Evolutionary conservation across 2,329 filamentous ascomycete genomes (phyloP).

Genomic region (Rasamsonia emersonii): DNA sequence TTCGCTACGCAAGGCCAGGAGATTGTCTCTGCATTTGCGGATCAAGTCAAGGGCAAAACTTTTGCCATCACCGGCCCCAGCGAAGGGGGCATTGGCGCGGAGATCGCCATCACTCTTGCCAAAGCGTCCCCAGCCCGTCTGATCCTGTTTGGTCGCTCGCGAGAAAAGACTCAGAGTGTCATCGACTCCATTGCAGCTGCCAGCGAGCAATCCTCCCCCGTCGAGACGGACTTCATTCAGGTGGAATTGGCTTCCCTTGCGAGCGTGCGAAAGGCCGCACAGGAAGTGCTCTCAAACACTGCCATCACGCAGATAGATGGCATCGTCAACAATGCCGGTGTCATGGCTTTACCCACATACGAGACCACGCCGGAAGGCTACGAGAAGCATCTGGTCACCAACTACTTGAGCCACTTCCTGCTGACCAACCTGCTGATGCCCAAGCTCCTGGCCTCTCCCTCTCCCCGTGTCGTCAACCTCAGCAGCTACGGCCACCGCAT

Average conservation of each 20-base stretch:
- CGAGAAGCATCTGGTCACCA: slow-evolving; percentile 31
- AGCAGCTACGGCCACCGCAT: slow-evolving; percentile 38
- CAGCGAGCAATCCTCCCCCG: slow-evolving; percentile 13
- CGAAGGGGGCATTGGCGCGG: slow-evolving; percentile 28
- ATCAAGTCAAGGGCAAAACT: slow-evolving; percentile 18
- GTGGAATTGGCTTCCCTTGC: slow-evolving; percentile 26
- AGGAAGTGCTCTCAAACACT: slow-evolving; percentile 18
- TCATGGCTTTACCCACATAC: slow-evolving; percentile 27
- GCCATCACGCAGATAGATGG: slow-evolving; percentile 29
- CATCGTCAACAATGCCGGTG: slow-evolving; percentile 37
- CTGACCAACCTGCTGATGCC: slow-evolving; percentile 32
- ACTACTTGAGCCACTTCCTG: slow-evolving; percentile 32
- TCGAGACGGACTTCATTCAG: slow-evolving; percentile 15
- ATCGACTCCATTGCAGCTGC: slow-evolving; percentile 19
- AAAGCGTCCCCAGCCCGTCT: slow-evolving; percentile 22
- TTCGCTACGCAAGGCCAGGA: too few relatives aligned
- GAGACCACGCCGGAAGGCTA: slow-evolving; percentile 24
- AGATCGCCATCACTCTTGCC: slow-evolving; percentile 28
- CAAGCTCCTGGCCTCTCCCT: slow-evolving; percentile 18
- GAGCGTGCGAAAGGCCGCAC: slow-evolving; percentile 24
- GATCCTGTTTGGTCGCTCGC: slow-evolving; percentile 33
- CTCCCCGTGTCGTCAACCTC: slow-evolving; percentile 36
- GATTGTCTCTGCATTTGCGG: too few relatives aligned
- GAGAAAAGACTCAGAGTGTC: too few relatives aligned
- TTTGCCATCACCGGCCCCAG: slow-evolving; percentile 37